Base-by-base conservation (phyloP, 2,329 filamentous ascomycete genomes). In the Dothideomycetes sp. region DNA sequence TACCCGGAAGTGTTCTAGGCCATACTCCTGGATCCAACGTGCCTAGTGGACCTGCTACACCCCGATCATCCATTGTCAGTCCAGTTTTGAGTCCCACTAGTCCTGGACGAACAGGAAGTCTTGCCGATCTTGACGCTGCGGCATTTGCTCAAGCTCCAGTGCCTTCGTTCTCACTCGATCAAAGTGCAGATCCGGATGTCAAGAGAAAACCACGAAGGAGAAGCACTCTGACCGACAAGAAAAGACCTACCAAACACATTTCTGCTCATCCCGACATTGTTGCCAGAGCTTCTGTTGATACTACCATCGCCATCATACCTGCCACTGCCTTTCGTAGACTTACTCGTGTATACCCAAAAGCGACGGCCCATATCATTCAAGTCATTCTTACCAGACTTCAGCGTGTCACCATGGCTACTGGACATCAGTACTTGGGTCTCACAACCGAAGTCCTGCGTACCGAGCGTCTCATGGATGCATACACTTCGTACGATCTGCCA, bases 251-350 rank as follows among this genome's bases (percentile, higher is more conserved):
- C 49, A 68, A 59, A 45, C 51, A 76, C 9, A 82, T 80, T 49
- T 96, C 91, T 11, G 87, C 85, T 0, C 91, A 98, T 62, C 91
- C 91, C 9, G 91, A 98, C 55, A 91, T 98, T 47, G 86, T 98
- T 49, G 91, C 89, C n/a, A 76, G 91, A 49, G 91, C 91, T 5
- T 93, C 87, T 12, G 83, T 93, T 17, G 93, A 98, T 57, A 98
- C 91, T 0, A 98, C 93, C 0, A 95, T 98, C 61, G 91, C 91
- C 5, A 93, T 98, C 48, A 98, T 98, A 43, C 93, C 93, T 1
- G 91, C 91, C 1, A 94, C 87, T 57, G 93, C 91, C 3, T 98
- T 98, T 53, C 79, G 87, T 39, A 80, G 93, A 7, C 69, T 98
- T 38, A 98, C 94, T 36, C 79, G 85, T 55, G 81, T 95, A 17